These are phyloP conservation scores for Diplosphaera chodatii DNA, from an alignment of 139 green algal species.

Conservation along the genomic window DNA sequence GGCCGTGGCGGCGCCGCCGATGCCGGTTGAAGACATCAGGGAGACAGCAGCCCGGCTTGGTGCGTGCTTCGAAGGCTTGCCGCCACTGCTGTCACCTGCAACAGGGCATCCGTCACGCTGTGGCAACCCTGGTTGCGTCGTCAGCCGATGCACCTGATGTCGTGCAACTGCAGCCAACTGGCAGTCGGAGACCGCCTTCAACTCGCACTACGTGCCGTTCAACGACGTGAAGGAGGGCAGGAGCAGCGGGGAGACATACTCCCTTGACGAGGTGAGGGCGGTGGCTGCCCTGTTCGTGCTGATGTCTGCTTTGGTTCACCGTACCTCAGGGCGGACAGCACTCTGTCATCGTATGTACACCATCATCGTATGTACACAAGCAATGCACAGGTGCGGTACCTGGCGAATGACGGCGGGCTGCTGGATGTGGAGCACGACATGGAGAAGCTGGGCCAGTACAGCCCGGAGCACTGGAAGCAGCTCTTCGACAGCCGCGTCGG, in stretches of 20 bases:
- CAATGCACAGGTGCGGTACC: not conserved
- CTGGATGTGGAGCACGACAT: slow-evolving; percentile 98
- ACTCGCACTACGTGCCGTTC: slow-evolving; percentile 92
- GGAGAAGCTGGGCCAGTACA: slow-evolving; percentile 76
- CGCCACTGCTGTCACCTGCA: not conserved
- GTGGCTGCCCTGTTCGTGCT: too few species aligned
- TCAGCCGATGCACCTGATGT: not conserved
- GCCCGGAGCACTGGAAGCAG: slow-evolving; percentile 85
- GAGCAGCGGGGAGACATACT: slow-evolving; percentile 72
- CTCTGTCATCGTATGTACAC: too few species aligned
- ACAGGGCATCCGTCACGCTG: not conserved
- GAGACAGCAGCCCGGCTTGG: not conserved
- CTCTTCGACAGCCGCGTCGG: slow-evolving; percentile 90
- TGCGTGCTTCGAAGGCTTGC: too few species aligned
- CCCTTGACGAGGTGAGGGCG: slow-evolving; percentile 88
- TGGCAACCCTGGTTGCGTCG: not conserved
- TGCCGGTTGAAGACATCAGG: not conserved
- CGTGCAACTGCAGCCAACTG: not conserved
- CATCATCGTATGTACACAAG: too few species aligned
- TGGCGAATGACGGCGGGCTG: slow-evolving; percentile 69
- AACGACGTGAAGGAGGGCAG: slow-evolving; percentile 37
- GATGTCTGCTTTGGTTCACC: too few species aligned
- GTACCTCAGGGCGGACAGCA: too few species aligned
- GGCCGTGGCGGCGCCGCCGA: not conserved
- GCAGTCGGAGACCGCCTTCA: slow-evolving; percentile 45